These are phyloP conservation scores for Pyrus communis DNA, from an alignment of 306 rosid species.

Conservation along the genomic window DNA sequence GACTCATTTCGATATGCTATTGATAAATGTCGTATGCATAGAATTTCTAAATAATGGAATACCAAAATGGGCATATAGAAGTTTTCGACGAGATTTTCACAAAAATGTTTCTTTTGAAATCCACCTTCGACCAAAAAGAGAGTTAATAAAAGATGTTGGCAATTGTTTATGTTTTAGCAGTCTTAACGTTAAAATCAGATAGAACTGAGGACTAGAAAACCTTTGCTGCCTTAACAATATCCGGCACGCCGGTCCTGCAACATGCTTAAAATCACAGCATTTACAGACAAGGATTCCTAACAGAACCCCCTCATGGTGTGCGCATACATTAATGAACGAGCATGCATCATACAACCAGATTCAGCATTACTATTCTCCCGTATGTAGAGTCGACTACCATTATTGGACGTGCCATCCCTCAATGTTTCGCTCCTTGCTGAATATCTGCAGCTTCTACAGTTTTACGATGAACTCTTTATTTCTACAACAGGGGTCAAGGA, in stretches of 20 bases:
- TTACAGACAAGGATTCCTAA: constrained; percentile 22
- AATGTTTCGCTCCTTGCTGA: constrained; percentile 19
- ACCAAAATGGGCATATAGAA: no score
- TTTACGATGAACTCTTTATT: constrained; percentile 30
- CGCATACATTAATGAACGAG: constrained; percentile 17
- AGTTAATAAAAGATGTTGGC: not conserved
- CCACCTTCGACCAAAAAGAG: not conserved
- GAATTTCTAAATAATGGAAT: no score
- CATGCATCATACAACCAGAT: constrained; percentile 16
- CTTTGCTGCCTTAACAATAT: not conserved
- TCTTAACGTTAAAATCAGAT: not conserved
- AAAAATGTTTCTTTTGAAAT: not conserved
- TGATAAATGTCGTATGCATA: no score
- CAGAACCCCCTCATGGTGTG: not conserved
- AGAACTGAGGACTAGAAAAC: not conserved
- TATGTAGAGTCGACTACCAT: constrained; percentile 19
- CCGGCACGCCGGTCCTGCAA: constrained; percentile 4
- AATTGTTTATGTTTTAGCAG: not conserved
- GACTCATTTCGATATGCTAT: no score
- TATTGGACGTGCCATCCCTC: constrained; percentile 21
- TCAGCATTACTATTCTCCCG: constrained; percentile 14
- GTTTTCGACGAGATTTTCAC: no score
- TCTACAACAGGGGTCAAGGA: constrained; percentile 19
- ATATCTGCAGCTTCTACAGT: constrained; percentile 8
- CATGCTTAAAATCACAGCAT: constrained; percentile 24